Conservation (phyloP, 2,329 filamentous ascomycete genomes). For the Monascus ruber region DNA sequence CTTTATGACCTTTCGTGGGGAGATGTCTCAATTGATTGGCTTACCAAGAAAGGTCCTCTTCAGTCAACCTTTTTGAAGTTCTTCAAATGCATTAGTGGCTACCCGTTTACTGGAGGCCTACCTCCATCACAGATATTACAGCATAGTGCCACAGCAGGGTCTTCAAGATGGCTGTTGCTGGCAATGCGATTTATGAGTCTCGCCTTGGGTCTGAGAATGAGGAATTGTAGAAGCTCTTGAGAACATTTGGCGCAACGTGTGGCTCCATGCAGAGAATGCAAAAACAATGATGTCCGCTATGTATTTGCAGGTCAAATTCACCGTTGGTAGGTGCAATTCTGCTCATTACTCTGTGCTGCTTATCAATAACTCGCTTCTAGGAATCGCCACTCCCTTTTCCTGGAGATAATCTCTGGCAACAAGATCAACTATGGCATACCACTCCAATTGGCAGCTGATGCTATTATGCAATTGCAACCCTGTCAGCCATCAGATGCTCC, state of each 20-base stretch:
- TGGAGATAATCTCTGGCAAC: slow-evolving; percentile 1
- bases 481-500: slow-evolving; percentile 4
- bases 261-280: slow-evolving; percentile 5
- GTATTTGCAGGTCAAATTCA: slow-evolving; percentile 5
- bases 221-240: background rate
- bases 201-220: background rate
- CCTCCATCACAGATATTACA: background rate
- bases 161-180: background rate
- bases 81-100: slow-evolving; percentile 26
- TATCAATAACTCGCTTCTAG: slow-evolving; percentile 3
- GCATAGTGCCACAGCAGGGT: background rate
- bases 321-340: slow-evolving; percentile 3
- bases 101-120: slow-evolving; percentile 8
- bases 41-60: background rate
- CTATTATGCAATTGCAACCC: slow-evolving; percentile 3
- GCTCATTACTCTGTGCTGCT: slow-evolving; percentile 2
- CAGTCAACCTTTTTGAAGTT: slow-evolving; percentile 14
- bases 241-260: slow-evolving; percentile 3
- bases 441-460: slow-evolving; percentile 4
- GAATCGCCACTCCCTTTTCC: slow-evolving; percentile 3
- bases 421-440: slow-evolving; percentile 1
- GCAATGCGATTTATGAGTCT: background rate
- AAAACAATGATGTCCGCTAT: slow-evolving; percentile 1
- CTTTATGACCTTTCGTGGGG: background rate
- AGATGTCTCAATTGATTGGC: background rate